Evolutionary conservation across 78 protist species (phyloP).

Genomic region (Planoprotostelium fungivorum): DNA sequence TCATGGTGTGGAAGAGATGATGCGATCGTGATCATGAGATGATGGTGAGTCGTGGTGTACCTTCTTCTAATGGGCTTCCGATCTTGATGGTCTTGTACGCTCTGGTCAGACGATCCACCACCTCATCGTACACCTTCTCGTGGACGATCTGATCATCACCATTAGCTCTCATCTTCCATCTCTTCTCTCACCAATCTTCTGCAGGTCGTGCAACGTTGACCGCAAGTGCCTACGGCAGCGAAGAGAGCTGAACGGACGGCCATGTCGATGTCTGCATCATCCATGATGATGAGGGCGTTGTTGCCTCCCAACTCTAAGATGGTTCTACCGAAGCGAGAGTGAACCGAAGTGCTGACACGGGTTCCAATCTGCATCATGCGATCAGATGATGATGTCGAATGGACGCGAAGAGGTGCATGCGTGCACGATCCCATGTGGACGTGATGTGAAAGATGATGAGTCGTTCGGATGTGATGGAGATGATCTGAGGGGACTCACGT

Average conservation of each 20-base stretch:
- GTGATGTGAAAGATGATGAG: no score
- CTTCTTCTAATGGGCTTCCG: constrained; percentile 72
- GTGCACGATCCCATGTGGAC: background rate
- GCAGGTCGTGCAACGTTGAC: constrained; percentile 88
- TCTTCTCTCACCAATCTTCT: constrained; percentile 50
- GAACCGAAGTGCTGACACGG: constrained; percentile 51
- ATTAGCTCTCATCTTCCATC: no score
- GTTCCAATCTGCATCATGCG: constrained; percentile 39
- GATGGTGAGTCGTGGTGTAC: no score
- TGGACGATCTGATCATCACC: constrained; percentile 77
- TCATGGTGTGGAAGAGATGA: no score
- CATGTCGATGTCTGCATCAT: constrained; percentile 81
- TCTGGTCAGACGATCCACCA: constrained; percentile 55
- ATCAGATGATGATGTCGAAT: background rate
- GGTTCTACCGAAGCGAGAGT: constrained; percentile 72
- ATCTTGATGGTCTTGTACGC: constrained; percentile 68
- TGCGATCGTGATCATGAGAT: background rate
- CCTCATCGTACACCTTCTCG: constrained; percentile 70
- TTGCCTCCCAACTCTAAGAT: constrained; percentile 91
- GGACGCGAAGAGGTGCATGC: background rate
- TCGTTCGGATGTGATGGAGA: background rate
- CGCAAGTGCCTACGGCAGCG: constrained; percentile 89
- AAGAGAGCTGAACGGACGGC: constrained; percentile 69
- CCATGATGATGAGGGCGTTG: constrained; percentile 84
- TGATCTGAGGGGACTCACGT: constrained; percentile 7